phyloP scores from a whole-genome alignment of 2,329 filamentous ascomycete genomes.

The Fusarium duplospermum region DNA sequence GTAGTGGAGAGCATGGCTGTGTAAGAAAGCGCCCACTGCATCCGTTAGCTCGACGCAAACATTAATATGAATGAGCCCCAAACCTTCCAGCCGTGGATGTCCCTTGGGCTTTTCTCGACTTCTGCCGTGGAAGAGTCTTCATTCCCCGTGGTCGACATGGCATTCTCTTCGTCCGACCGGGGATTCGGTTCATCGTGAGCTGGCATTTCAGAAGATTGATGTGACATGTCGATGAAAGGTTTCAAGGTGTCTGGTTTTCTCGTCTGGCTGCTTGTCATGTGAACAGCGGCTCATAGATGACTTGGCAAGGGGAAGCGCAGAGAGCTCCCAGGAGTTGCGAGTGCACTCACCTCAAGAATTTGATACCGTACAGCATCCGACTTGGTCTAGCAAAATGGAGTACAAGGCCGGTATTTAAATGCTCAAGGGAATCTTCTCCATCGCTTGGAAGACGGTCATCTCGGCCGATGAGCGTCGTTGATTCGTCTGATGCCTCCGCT shows the following conservation, averaged over 20 bases:
- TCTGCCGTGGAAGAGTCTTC: background rate
- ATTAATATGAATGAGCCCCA: background rate
- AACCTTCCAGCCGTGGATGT: constrained; percentile 5
- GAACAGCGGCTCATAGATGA: fast-evolving
- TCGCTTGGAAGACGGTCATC: background rate
- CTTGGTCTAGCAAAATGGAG: fast-evolving
- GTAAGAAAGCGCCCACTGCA: background rate
- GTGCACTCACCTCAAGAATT: background rate
- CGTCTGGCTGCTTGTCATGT: background rate
- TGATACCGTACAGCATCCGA: background rate
- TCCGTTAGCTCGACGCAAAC: background rate
- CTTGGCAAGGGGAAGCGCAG: background rate
- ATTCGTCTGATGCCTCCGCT: background rate
- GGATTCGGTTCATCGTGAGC: background rate
- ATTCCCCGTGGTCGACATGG: background rate
- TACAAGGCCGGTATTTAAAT: background rate
- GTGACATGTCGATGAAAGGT: background rate
- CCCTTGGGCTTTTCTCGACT: background rate
- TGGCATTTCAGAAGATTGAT: fast-evolving
- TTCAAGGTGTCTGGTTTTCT: background rate
- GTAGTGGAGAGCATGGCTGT: background rate
- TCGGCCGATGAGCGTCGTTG: background rate
- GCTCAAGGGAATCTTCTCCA: no score
- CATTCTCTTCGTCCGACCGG: background rate
- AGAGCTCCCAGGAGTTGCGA: background rate